phyloP scores from a whole-genome alignment of 2,329 filamentous ascomycete genomes.

The Lizonia empirigonia region DNA sequence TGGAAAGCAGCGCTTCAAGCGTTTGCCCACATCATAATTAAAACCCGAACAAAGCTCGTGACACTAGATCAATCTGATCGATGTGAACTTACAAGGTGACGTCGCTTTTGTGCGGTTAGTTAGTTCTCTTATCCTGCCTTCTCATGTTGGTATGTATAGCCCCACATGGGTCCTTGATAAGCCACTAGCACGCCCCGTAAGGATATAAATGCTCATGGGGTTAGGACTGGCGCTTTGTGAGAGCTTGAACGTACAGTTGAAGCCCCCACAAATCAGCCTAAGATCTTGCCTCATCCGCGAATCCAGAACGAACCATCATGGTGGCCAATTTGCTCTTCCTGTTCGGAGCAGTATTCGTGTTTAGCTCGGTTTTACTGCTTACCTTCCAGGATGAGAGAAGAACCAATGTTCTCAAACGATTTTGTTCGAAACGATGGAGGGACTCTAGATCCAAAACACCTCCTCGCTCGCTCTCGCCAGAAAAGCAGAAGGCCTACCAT shows the following conservation, averaged over 20 bases:
- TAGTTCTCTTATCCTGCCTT: not conserved
- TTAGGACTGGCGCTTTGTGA: no score
- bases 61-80: not conserved
- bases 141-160: not conserved
- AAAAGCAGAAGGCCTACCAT: constrained; percentile 43
- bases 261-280: no score
- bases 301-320: not conserved
- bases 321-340: constrained; percentile 34
- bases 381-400: constrained; percentile 45
- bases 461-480: constrained; percentile 58
- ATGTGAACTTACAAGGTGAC: not conserved
- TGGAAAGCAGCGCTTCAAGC: constrained; percentile 16
- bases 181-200: not conserved
- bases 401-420: constrained; percentile 48
- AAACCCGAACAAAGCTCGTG: not conserved
- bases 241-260: no score
- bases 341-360: constrained; percentile 41
- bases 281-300: not conserved
- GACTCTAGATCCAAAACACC: constrained; percentile 59
- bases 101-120: not conserved
- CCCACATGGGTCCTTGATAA: not conserved
- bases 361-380: constrained; percentile 35
- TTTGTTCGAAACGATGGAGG: constrained; percentile 50
- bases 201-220: no score
- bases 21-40: not conserved